Evolutionary conservation across 164 flowering plant species (phyloP).

Genomic region (Berberis thunbergii): DNA sequence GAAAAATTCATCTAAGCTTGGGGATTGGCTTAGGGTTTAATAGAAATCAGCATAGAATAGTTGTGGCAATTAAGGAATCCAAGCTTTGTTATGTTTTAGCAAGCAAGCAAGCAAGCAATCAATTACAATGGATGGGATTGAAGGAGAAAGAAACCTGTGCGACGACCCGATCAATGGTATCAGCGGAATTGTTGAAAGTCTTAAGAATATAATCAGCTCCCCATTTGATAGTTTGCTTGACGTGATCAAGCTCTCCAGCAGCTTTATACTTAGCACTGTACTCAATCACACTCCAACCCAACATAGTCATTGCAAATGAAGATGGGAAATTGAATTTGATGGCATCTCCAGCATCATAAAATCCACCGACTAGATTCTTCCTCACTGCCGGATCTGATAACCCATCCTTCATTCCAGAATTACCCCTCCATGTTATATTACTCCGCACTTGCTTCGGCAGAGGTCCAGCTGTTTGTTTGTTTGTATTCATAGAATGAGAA

Average conservation of each 20-base stretch:
- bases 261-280: slow-evolving; percentile 56
- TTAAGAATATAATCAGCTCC: slow-evolving; percentile 79
- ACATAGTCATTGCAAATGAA: slow-evolving; percentile 77
- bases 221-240: slow-evolving; percentile 74
- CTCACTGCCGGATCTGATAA: slow-evolving; percentile 20
- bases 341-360: slow-evolving; percentile 81
- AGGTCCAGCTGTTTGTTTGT: slow-evolving; percentile 45
- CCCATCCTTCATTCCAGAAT: slow-evolving; percentile 75
- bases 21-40: no score
- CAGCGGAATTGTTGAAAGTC: slow-evolving; percentile 67
- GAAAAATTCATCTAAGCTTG: no score
- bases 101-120: no score
- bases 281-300: slow-evolving; percentile 84
- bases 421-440: slow-evolving; percentile 49
- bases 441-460: slow-evolving; percentile 37
- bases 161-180: slow-evolving; percentile 42
- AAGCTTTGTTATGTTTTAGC: no score
- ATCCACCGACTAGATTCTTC: slow-evolving; percentile 68
- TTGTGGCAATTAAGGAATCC: no score
- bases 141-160: slow-evolving; percentile 18
- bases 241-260: slow-evolving; percentile 52
- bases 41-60: no score
- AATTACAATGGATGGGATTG: no score
- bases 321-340: slow-evolving; percentile 69
- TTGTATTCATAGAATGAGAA: no score